Evolutionary conservation across 2,329 filamentous ascomycete species (phyloP).

Genomic region (Fonsecaea monophora): DNA sequence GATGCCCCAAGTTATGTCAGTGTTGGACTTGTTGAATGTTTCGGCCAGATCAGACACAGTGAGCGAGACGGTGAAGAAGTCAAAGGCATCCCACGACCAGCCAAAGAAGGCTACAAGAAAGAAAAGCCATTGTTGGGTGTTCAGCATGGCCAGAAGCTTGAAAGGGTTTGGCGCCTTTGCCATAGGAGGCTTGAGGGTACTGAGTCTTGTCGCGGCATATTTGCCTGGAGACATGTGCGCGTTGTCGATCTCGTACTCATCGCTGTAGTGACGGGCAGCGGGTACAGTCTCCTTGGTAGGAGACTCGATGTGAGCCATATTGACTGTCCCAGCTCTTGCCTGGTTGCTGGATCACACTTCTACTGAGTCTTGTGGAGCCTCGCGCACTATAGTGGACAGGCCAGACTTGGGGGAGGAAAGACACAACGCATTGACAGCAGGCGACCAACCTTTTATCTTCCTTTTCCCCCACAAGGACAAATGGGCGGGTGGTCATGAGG

Average conservation of each 20-base stretch:
- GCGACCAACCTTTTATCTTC: slow-evolving; percentile 22
- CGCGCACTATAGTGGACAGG: background rate
- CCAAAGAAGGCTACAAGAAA: slow-evolving; percentile 40
- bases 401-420: background rate
- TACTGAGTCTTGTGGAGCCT: slow-evolving; percentile 9
- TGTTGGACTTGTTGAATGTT: slow-evolving; percentile 60
- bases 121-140: slow-evolving; percentile 42
- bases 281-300: slow-evolving; percentile 23
- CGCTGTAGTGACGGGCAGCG: background rate
- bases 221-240: slow-evolving; percentile 49
- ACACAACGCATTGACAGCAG: background rate
- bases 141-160: slow-evolving; percentile 37
- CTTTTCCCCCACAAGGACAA: background rate
- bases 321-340: slow-evolving; percentile 7
- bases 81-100: slow-evolving; percentile 64
- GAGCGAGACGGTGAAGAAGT: slow-evolving; percentile 68
- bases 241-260: slow-evolving; percentile 21
- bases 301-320: slow-evolving; percentile 31
- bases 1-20: slow-evolving; percentile 67
- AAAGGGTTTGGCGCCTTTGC: slow-evolving; percentile 39
- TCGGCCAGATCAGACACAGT: slow-evolving; percentile 61
- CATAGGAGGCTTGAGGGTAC: slow-evolving; percentile 59
- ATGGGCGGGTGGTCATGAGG: slow-evolving; percentile 22
- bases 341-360: background rate
- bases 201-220: slow-evolving; percentile 62